Percentiles rank a stretch among this genome's conserved stretches.
Conservation (phyloP, 2,329 filamentous ascomycete genomes). For the Calonectria pauciramosa region DNA sequence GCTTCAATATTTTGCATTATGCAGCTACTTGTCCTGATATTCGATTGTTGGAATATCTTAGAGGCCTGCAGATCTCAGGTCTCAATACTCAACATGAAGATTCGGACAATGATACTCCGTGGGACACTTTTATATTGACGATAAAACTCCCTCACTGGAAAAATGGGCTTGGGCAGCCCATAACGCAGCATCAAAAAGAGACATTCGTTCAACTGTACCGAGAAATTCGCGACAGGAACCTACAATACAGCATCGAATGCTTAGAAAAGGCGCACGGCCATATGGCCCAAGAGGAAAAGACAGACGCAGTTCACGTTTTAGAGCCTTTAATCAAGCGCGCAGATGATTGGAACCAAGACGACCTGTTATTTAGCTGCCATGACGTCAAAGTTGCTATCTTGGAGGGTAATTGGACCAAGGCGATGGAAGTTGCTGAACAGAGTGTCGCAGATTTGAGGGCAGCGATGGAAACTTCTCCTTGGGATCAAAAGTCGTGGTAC, state of each 20-base stretch:
- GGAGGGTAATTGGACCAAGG: not conserved
- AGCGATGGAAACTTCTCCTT: not conserved
- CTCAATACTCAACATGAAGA: not conserved
- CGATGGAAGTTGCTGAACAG: not conserved
- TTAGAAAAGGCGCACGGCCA: not conserved
- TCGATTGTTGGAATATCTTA: not conserved
- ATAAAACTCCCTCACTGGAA: not conserved
- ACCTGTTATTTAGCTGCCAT: not conserved
- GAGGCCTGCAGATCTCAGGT: not conserved
- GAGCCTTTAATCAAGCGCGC: not conserved
- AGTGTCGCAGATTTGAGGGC: not conserved
- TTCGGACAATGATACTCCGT: not conserved
- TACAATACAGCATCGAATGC: not conserved
- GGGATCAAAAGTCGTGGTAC: not conserved
- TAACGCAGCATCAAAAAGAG: not conserved
- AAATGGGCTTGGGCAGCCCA: not conserved
- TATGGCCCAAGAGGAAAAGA: not conserved
- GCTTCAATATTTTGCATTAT: not conserved
- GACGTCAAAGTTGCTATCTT: not conserved
- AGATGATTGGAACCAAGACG: conserved; percentile 12
- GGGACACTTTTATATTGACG: not conserved
- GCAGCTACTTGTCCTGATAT: not conserved
- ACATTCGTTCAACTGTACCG: not conserved
- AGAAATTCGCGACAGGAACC: conserved; percentile 13
- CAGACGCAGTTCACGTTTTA: not conserved